Evolutionary conservation across 2,329 filamentous ascomycete genomes (phyloP), one percentile per base, ranked within the genome.

Genomic region (Verticillium tricorpus): DNA sequence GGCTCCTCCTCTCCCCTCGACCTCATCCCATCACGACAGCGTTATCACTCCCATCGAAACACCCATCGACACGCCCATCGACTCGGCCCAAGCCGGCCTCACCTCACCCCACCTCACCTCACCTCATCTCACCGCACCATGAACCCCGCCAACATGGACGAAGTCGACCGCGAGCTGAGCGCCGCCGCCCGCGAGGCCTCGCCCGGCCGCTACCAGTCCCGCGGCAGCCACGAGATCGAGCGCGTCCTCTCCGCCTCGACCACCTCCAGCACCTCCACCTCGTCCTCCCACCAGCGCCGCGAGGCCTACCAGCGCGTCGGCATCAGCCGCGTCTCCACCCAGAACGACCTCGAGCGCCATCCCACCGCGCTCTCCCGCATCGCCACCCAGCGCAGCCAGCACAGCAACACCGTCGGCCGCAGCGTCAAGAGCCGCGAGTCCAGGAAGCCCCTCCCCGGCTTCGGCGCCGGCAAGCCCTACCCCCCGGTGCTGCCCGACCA

Each of bases 391-490:
- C 78, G 85, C 58, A 89, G 86, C 66, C 90, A 93, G 73, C 89
- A 93, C 72, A 85, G 80, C 65, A 82, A 77, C 60, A 93, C 90
- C 2, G 90, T 93, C n/a, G 90, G 90, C 64, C 74, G 78, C 25
- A 76, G 77, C 62, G 63, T 74, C 17, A 78, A 74, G 70, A 80
- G 76, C 56, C 77, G 83, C 57, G 79, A 84, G 57, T 85, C 80
- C 5, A 79, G 71, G 60, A 86, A 77, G 69, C 87, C 89, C 0
- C 71, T 93, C 61, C 90, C 90, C 1, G 75, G 77, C 7, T 91
- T 93, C 72, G 90, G 90, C 39, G 86, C 80, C 60, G 89, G 88
- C n/a, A 93, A 92, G 76, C 81, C 87, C 0, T 92, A 86, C 69
- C 91, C 91, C 3, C 90, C 90, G 3, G 80, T 78, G 0, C 72